Conservation (phyloP, 1,139 yeast genomes). For the Hyphopichia buzzinii region DNA sequence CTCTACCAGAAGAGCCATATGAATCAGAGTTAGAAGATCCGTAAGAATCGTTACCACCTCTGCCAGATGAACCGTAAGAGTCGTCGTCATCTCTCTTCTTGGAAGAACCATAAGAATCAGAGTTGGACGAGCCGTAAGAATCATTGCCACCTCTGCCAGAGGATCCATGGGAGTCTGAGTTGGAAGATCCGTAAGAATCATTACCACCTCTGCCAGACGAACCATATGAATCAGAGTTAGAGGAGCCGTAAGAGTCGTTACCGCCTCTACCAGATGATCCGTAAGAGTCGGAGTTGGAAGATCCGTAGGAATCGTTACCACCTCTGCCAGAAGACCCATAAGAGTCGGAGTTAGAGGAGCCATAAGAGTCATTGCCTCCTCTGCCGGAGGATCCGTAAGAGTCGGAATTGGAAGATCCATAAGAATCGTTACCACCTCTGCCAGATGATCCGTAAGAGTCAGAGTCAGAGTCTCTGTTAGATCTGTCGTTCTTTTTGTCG, state of each 20-base stretch:
- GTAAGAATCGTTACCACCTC: slow-evolving; percentile 9
- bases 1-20: slow-evolving; percentile 11
- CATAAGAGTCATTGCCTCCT: slow-evolving; percentile 17
- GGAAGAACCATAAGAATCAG: slow-evolving; percentile 15
- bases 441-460: slow-evolving; percentile 11
- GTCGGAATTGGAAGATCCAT: slow-evolving; percentile 16
- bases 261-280: slow-evolving; percentile 17
- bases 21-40: slow-evolving; percentile 10
- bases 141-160: slow-evolving; percentile 13
- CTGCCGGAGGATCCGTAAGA: slow-evolving; percentile 20
- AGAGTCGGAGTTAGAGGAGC: slow-evolving; percentile 16
- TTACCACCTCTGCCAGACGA: slow-evolving; percentile 12
- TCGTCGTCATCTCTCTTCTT: slow-evolving; percentile 15
- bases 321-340: slow-evolving; percentile 16
- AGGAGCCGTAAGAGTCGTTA: slow-evolving; percentile 6
- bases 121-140: slow-evolving; percentile 20
- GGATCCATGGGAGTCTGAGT: slow-evolving; percentile 20
- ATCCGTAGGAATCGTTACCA: slow-evolving; percentile 12
- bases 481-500: slow-evolving; percentile 12
- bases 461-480: too few species aligned
- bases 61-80: slow-evolving; percentile 16
- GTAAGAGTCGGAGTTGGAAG: slow-evolving; percentile 15
- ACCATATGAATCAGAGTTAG: slow-evolving; percentile 12
- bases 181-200: slow-evolving; percentile 13
- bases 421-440: slow-evolving; percentile 11